Conservation (phyloP, 768 basidiomycete genomes). For the Boletus tomentosulus region DNA sequence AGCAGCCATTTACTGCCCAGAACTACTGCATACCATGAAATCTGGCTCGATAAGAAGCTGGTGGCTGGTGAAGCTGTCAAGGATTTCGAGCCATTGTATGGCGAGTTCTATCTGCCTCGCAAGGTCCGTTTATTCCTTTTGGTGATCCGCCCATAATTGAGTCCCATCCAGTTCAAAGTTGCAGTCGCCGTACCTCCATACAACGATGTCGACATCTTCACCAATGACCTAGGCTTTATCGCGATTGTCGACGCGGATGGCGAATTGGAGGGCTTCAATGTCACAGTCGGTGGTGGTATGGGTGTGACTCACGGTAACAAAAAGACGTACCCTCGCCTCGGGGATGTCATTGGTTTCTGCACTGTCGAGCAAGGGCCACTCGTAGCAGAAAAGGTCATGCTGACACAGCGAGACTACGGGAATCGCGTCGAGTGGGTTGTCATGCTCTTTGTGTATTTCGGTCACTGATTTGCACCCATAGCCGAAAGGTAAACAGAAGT, state of each 20-base stretch:
- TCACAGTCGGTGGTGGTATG: slow-evolving; percentile 94
- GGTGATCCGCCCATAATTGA: background rate
- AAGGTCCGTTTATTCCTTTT: slow-evolving; percentile 52
- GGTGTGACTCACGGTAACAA: slow-evolving; percentile 99
- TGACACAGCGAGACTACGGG: slow-evolving; percentile 92
- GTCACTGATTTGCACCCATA: slow-evolving; percentile 20
- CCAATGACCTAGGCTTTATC: slow-evolving; percentile 96
- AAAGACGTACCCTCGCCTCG: slow-evolving; percentile 94
- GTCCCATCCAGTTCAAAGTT: slow-evolving; percentile 77
- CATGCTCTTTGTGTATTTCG: background rate
- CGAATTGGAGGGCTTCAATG: slow-evolving; percentile 88
- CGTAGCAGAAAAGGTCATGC: slow-evolving; percentile 90
- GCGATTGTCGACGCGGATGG: slow-evolving; percentile 79
- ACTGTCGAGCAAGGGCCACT: slow-evolving; percentile 78
- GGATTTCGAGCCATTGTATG: slow-evolving; percentile 96
- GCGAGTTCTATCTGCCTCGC: slow-evolving; percentile 93
- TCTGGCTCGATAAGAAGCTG: slow-evolving; percentile 97
- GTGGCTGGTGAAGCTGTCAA: slow-evolving; percentile 92
- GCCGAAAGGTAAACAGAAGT: slow-evolving; percentile 50
- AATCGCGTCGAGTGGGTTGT: slow-evolving; percentile 83
- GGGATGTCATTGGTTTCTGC: slow-evolving; percentile 89
- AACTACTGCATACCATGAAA: slow-evolving; percentile 95
- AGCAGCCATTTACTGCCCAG: slow-evolving; percentile 85
- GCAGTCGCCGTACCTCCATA: slow-evolving; percentile 94
- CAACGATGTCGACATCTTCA: slow-evolving; percentile 94